Conservation (phyloP, 176 grass and related monocot species). For the Lolium perenne region DNA sequence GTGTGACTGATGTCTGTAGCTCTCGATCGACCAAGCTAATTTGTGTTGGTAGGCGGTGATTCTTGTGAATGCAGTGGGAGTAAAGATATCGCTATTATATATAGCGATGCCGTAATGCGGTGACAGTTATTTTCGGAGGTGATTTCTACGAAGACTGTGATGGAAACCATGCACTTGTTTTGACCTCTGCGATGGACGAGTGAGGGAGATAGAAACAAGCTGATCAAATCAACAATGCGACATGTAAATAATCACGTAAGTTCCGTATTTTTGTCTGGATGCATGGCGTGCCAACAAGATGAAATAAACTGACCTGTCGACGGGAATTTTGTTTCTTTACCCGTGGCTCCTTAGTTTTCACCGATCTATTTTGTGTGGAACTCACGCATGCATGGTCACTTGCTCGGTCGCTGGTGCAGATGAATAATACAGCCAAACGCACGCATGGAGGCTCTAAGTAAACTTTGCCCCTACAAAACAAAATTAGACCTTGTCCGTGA, state of each 20-base stretch:
- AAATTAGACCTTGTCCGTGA: neutral
- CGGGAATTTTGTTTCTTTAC: neutral
- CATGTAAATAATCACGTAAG: neutral
- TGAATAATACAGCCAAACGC: neutral
- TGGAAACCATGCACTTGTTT: conserved; percentile 42
- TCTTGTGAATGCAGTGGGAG: neutral
- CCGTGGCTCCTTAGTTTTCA: neutral
- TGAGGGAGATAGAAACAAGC: conserved; percentile 4
- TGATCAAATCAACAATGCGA: neutral
- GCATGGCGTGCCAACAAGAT: neutral
- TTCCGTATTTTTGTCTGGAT: conserved; percentile 1
- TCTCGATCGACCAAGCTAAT: neutral
- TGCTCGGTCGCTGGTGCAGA: neutral
- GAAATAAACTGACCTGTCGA: neutral
- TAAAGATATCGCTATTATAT: neutral
- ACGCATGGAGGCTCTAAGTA: neutral
- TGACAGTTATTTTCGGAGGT: neutral
- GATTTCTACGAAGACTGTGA: conserved; percentile 6
- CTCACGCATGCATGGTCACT: neutral
- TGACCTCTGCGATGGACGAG: conserved; percentile 8
- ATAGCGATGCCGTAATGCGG: neutral
- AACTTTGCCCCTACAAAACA: neutral
- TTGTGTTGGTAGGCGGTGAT: neutral
- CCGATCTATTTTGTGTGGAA: neutral
- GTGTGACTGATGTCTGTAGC: neutral